Conservation (phyloP, 2,329 filamentous ascomycete species). For the Fusarium domesticum region DNA sequence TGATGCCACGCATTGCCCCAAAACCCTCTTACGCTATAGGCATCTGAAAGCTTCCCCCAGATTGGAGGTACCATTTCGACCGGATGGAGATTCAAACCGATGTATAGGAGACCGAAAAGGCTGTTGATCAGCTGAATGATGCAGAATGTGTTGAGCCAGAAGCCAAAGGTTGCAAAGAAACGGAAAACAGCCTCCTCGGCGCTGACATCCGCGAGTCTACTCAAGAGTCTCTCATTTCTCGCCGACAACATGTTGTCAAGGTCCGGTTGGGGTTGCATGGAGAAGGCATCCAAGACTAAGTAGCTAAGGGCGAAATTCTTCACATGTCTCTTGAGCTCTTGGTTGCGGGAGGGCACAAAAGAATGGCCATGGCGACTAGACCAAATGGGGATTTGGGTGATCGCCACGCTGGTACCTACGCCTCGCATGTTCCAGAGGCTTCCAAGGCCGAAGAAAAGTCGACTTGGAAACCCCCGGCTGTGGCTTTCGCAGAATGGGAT, state of each 20-base stretch:
- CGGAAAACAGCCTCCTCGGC: slow-evolving; percentile 12
- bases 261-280: slow-evolving; percentile 10
- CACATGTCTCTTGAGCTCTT: slow-evolving; percentile 8
- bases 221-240: slow-evolving; percentile 7
- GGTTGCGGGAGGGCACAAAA: slow-evolving; percentile 6
- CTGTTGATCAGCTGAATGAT: slow-evolving; percentile 21
- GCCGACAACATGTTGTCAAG: slow-evolving; percentile 11
- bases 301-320: slow-evolving; percentile 9
- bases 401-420: slow-evolving; percentile 6
- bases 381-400: slow-evolving; percentile 9
- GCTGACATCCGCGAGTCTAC: slow-evolving; percentile 2
- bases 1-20: slow-evolving; percentile 23
- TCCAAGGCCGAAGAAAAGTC: slow-evolving; percentile 5
- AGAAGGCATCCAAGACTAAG: slow-evolving; percentile 16
- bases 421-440: slow-evolving; percentile 21
- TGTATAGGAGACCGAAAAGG: slow-evolving; percentile 4
- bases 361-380: not conserved
- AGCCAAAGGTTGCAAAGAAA: slow-evolving; percentile 11
- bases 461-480: not conserved
- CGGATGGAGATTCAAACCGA: slow-evolving; percentile 6
- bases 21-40: slow-evolving; percentile 17
- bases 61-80: slow-evolving; percentile 17
- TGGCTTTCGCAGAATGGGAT: not conserved
- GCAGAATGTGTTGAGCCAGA: slow-evolving; percentile 22
- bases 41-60: slow-evolving; percentile 13